Evolutionary conservation across 2,329 filamentous ascomycete species (phyloP), one percentile per base, ranked within the genome.

Genomic region (Penicillium sp.): DNA sequence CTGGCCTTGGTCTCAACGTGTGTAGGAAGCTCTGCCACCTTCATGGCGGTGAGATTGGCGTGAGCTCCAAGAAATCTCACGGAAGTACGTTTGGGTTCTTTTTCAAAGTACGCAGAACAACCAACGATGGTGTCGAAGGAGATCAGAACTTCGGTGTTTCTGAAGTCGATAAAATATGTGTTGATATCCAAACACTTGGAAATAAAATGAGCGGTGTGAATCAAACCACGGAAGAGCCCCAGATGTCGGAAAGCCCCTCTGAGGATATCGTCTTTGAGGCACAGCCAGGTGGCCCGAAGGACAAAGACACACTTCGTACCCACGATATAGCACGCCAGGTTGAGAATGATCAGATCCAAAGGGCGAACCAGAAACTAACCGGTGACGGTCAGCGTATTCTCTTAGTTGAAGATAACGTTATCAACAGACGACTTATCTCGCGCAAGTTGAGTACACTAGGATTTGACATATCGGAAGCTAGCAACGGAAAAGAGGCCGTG

Each of bases 21-120:
- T 90, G 87, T 38, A 83, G 89, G 25, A 85, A 90, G 54, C 80
- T 94, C n/a, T 90, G 89, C 0, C 90, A 93, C 69, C 78, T 93
- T 12, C 89, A 93, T 70, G 89, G 89, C 21, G 90, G 90, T 4
- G 86, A 90, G 59, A 92, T 94, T 47, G 90, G 89, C 2, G 87
- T 93, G 0, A 79, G 80, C 17, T 83, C 81, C 5, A 79, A 82
- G 62, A 76, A 81, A 44, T 82, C 81, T 3, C 77, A 79, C 45
- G 83, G 83, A 17, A 83, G 81, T 63, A 84, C 81, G 0, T 86
- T 86, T 63, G 82, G 81, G 1, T 85, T 86, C 66, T 85, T 84
- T 62, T 78, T 85, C 66, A 80, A 78, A 41, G 82, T 81, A 12
- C 67, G 69, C 12, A 60, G 65, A 31, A 54, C 57, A n/a, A 33